phyloP scores from a whole-genome alignment of 2,329 filamentous ascomycete species.

The Stenocarpella maydis region DNA sequence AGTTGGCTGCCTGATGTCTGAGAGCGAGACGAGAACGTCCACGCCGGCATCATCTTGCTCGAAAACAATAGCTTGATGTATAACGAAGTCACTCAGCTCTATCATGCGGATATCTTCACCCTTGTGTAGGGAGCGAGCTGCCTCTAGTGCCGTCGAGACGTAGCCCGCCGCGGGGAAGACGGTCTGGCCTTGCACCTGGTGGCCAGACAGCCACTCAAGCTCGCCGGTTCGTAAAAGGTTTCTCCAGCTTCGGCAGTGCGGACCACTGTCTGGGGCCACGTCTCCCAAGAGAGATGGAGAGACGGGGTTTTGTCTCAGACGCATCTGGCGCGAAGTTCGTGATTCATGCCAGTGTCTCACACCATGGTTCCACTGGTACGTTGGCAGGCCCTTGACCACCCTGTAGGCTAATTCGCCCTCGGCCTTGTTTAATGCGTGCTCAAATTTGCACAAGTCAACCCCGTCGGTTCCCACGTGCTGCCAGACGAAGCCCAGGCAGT shows the following conservation, averaged over 20 bases:
- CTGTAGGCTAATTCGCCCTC: too few relatives aligned
- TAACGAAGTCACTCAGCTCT: constrained; percentile 37
- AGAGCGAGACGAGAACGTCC: constrained; percentile 18
- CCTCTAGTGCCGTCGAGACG: constrained; percentile 37
- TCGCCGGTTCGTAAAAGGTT: constrained; percentile 40
- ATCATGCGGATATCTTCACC: not conserved
- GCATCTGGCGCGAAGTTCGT: constrained; percentile 21
- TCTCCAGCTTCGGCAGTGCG: constrained; percentile 38
- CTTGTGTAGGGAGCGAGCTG: constrained; percentile 21
- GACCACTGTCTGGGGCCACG: not conserved
- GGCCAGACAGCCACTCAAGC: constrained; percentile 50
- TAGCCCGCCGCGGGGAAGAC: constrained; percentile 48
- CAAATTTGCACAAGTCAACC: too few relatives aligned
- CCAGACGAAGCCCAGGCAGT: constrained; percentile 36
- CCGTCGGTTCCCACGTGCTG: not conserved
- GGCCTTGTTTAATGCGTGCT: too few relatives aligned
- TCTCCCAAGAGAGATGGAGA: constrained; percentile 33
- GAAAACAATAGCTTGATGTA: constrained; percentile 35
- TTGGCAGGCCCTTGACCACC: constrained; percentile 29
- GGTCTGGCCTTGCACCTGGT: constrained; percentile 44
- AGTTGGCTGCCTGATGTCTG: not conserved
- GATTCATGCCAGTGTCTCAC: constrained; percentile 32
- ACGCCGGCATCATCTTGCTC: constrained; percentile 29
- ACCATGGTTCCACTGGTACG: constrained; percentile 34
- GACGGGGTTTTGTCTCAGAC: not conserved